These are phyloP conservation scores for Cryptosporidium meleagridis DNA, from an alignment of 169 alveolate genomes.

Conservation along the genomic window DNA sequence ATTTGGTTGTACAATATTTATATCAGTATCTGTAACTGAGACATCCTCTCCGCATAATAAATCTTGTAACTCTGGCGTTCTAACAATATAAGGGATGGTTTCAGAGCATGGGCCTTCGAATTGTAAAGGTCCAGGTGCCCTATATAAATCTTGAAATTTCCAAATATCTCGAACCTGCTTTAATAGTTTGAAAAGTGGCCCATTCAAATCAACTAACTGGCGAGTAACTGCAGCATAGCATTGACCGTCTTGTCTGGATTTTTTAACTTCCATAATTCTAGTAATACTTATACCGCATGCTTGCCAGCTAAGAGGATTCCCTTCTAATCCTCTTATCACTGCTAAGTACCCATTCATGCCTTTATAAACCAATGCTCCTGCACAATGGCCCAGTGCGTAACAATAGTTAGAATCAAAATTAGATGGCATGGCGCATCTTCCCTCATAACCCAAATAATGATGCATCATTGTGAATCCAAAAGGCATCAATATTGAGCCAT, in stretches of 20 bases:
- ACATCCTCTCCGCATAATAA: slow-evolving; percentile 36
- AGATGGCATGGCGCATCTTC: slow-evolving; percentile 97
- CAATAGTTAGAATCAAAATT: slow-evolving; percentile 97
- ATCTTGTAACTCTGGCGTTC: slow-evolving; percentile 53
- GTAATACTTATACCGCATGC: slow-evolving; percentile 87
- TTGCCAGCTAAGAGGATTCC: slow-evolving; percentile 78
- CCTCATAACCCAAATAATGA: slow-evolving; percentile 98
- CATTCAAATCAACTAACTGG: slow-evolving; percentile 93
- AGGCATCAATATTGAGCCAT: slow-evolving; percentile 41
- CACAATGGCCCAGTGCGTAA: slow-evolving; percentile 96
- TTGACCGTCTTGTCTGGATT: slow-evolving; percentile 76
- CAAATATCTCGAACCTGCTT: slow-evolving; percentile 92
- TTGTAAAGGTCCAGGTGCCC: slow-evolving; percentile 97
- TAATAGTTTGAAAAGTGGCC: slow-evolving; percentile 90
- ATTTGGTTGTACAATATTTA: slow-evolving; percentile 5
- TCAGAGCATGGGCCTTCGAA: slow-evolving; percentile 86
- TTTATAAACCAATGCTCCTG: slow-evolving; percentile 90
- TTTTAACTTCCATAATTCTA: slow-evolving; percentile 82
- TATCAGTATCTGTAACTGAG: background rate
- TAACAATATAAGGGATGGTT: slow-evolving; percentile 77
- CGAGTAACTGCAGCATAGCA: slow-evolving; percentile 91
- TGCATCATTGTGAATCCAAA: slow-evolving; percentile 80
- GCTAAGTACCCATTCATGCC: slow-evolving; percentile 95
- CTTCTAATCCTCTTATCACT: slow-evolving; percentile 87
- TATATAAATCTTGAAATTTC: slow-evolving; percentile 92